Conservation (phyloP, 345 rosid genomes). For the Euphorbia pulcherrima region DNA sequence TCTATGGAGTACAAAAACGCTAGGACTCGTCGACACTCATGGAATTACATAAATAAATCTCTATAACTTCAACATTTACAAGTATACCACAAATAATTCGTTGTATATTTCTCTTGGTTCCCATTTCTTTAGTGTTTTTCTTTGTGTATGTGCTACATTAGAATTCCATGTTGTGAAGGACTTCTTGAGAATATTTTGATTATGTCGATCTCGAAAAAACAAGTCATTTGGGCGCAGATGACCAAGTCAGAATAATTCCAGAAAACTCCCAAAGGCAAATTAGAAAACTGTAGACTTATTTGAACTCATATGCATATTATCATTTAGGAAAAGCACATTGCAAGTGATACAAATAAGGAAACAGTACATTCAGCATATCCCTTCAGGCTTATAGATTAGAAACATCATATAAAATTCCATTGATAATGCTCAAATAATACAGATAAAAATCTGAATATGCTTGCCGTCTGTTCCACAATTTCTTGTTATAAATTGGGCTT, state of each 20-base stretch:
- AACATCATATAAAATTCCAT: background rate
- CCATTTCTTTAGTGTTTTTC: too few relatives aligned
- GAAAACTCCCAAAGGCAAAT: background rate
- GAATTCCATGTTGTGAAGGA: constrained; percentile 10
- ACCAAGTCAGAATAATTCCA: constrained; percentile 2
- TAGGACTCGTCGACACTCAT: too few relatives aligned
- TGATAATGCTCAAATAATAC: constrained; percentile 3
- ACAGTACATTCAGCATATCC: background rate
- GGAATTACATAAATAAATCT: too few relatives aligned
- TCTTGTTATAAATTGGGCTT: background rate
- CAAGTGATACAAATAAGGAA: background rate
- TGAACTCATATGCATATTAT: background rate
- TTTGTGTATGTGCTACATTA: too few relatives aligned
- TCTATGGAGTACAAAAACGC: too few relatives aligned
- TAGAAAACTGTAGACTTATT: background rate
- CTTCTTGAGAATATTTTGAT: background rate
- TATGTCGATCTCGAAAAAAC: background rate
- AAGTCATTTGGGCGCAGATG: background rate
- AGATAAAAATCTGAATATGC: constrained; percentile 2
- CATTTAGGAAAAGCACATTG: too few relatives aligned
- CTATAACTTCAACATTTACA: too few relatives aligned
- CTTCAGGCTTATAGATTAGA: background rate
- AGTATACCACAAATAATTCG: too few relatives aligned
- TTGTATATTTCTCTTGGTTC: too few relatives aligned
- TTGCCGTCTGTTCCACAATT: constrained; percentile 1